Base-by-base conservation (phyloP, 2,329 filamentous ascomycete genomes). In the Didymella pinodella region DNA sequence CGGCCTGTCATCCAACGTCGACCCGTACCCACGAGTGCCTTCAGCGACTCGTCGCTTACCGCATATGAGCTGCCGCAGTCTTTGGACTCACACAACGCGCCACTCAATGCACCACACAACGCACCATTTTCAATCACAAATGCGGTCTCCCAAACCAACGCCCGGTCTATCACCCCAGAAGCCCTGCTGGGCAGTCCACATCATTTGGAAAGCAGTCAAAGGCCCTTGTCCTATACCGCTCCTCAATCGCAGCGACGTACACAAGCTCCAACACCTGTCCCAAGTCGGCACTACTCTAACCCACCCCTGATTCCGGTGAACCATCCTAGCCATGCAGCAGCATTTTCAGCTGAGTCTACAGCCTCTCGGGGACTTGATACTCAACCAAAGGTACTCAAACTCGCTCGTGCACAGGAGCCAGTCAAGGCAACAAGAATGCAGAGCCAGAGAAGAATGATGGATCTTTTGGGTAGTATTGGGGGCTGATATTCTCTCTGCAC, bases 401-500 rank as follows among this genome's bases (percentile, higher is more conserved):
- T 7, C 8, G 29, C 22, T 25, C n/a, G 14, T 11, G 32, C 20
- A 16, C n/a, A 36, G 18, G 38, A 32, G 10, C 25, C 46, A 12
- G 18, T 31, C 22, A 49, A 46, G 10, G 51, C 18, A 1, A 48
- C 47, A 7, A 55, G 64, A 2, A 65, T 68, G 64, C 61, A 57
- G n/a, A 61, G 57, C 28, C 65, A 65, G 43, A 65, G 59, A 26
- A 47, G 53, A 1, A 58, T 65, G 43, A 50, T 65, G 53, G 61
- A 65, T 38, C 32, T 68, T 18, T 36, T 68, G 28, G 60, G 50
- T 12, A 64, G 56, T 20, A 55, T 65, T 4, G 61, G 52, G 16
- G 25, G 32, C 18, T 54, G 44, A 54, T 56, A n/a, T 7, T 38
- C 14, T 46, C 11, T 31, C 25, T 14, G 26, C 26, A 22, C 25